phyloP scores from a whole-genome alignment of 2,329 filamentous ascomycete genomes.

The Phialophora expanda region DNA sequence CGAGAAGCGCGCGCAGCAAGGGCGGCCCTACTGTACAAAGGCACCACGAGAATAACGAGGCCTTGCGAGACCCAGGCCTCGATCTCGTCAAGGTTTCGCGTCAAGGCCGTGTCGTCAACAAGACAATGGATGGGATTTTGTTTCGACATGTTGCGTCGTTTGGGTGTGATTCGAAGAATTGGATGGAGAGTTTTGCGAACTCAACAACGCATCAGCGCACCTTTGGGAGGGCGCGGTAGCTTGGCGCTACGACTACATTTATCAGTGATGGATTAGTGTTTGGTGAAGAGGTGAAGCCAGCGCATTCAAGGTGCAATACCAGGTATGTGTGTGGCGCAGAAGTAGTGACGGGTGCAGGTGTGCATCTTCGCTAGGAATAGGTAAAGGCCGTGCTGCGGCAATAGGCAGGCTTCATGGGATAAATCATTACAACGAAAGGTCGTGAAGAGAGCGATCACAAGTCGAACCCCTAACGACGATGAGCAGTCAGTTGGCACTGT shows the following conservation, averaged over 20 bases:
- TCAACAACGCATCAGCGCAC: slow-evolving; percentile 27
- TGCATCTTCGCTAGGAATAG: slow-evolving; percentile 37
- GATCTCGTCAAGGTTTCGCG: slow-evolving; percentile 59
- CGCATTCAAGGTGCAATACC: slow-evolving; percentile 31
- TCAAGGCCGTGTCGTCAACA: slow-evolving; percentile 59
- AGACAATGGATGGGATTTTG: slow-evolving; percentile 58
- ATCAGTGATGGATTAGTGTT: slow-evolving; percentile 22
- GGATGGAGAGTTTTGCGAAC: slow-evolving; percentile 6
- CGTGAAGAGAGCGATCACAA: slow-evolving; percentile 7
- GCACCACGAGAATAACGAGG: slow-evolving; percentile 57
- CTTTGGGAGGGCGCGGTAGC: slow-evolving; percentile 23
- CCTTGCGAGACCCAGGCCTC: slow-evolving; percentile 59
- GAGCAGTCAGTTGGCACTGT: slow-evolving; percentile 6
- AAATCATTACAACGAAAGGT: slow-evolving; percentile 26
- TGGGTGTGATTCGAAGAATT: background rate
- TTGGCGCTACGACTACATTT: slow-evolving; percentile 26
- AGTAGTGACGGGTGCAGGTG: slow-evolving; percentile 26
- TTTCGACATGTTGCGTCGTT: slow-evolving; percentile 30
- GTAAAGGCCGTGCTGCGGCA: slow-evolving; percentile 21
- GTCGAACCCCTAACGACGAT: background rate
- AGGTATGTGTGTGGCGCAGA: slow-evolving; percentile 26
- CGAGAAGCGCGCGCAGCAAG: slow-evolving; percentile 10
- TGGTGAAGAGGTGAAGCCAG: slow-evolving; percentile 12
- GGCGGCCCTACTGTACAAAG: slow-evolving; percentile 55
- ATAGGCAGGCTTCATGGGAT: slow-evolving; percentile 19